Evolutionary conservation across 257 asterid genomes (phyloP), one percentile per base, ranked within the genome.

Genomic region (Scutellaria barbata): DNA sequence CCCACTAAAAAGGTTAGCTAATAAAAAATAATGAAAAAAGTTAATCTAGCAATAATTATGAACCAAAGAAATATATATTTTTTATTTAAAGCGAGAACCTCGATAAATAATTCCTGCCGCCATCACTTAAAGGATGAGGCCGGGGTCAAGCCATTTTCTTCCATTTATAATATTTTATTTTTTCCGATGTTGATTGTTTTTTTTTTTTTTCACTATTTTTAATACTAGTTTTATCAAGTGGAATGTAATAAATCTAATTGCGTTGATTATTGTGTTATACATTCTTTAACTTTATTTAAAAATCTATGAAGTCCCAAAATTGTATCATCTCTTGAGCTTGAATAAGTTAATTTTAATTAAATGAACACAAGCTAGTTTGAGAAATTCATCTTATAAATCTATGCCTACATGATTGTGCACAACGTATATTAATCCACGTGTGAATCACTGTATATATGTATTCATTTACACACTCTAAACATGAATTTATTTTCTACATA

Each of bases 41-140:
- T 57, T 50, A 43, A 62, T 41, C 25, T 69, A 37, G 56, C 61
- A 39, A 66, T 72, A 81, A 73, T 65, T 60, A 61, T 74, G 55
- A 18, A 54, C 52, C 76, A 56, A 63, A 55, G 11, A 47, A 52
- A 68, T 66, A 47, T 66, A 40, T 69, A 33, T 60, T 17, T 42
- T 65, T 43, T 62, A 51, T 64, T 66, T 39, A 71, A 66, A 79
- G 78, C 37, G 55, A 75, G 75, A 62, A 75, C 80, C 72, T 66
- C 68, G 73, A 75, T 78, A 79, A 75, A 71, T 66, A 33, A 65
- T 71, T 75, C 73, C 69, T 35, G 16, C 47, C 63, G 72, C 41
- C 3, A 58, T 42, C 51, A 77, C 47, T 59, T 66, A 66, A 71
- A 60, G 75, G 68, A 72, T 71, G 70, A 35, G 67, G 66, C 25